phyloP scores from a whole-genome alignment of 2,329 filamentous ascomycete genomes.

The Grosmannia huntii region DNA sequence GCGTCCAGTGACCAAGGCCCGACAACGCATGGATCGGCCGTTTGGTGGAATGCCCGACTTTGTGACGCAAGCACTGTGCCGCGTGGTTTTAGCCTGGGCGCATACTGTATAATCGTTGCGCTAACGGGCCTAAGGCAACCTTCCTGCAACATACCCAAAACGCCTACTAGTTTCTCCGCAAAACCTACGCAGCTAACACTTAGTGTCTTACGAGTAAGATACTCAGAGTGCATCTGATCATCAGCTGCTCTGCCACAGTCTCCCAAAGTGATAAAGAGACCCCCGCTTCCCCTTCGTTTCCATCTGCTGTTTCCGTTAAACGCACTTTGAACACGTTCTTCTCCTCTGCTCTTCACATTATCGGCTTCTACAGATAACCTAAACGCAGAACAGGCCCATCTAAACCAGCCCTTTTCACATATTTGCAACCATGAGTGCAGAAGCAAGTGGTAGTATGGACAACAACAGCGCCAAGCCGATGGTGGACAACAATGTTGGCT shows the following conservation, averaged over 20 bases:
- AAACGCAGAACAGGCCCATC: background rate
- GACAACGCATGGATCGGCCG: background rate
- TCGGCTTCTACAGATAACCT: background rate
- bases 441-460: background rate
- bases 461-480: background rate
- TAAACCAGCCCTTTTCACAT: background rate
- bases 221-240: background rate
- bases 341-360: background rate
- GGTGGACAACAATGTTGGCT: conserved; percentile 20
- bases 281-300: background rate
- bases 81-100: background rate
- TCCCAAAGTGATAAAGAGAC: background rate
- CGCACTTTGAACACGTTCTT: background rate
- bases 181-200: background rate
- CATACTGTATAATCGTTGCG: background rate
- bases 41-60: background rate
- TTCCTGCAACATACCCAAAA: background rate
- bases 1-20: too few species aligned
- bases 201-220: background rate
- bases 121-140: background rate
- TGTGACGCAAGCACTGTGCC: background rate
- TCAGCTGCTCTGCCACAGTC: background rate
- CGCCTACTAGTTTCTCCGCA: background rate
- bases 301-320: background rate
- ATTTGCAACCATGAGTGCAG: background rate